phyloP scores from a whole-genome alignment of 441 rosid species.

The Adansonia rubrostipa region DNA sequence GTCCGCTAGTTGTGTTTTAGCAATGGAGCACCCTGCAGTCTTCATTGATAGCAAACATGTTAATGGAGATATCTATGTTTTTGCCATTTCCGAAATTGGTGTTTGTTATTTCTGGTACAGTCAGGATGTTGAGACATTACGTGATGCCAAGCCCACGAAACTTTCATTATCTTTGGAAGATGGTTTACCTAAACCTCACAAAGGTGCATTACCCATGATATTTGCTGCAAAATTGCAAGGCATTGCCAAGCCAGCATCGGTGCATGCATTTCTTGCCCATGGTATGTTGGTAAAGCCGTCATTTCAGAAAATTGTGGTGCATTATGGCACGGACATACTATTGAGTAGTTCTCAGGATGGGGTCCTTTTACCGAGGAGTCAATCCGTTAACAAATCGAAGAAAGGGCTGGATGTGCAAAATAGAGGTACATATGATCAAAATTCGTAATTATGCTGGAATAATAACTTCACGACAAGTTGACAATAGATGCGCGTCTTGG shows the following conservation, averaged over 20 bases:
- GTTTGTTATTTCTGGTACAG: constrained; percentile 90
- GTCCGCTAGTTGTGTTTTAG: constrained; percentile 89
- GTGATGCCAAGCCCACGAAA: constrained; percentile 67
- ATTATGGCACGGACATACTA: constrained; percentile 62
- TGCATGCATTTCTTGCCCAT: constrained; percentile 65
- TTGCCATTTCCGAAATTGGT: constrained; percentile 89
- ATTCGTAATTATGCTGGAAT: not conserved
- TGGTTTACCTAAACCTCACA: constrained; percentile 43
- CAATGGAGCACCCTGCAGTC: constrained; percentile 95
- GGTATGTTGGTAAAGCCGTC: constrained; percentile 80
- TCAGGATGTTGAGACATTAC: constrained; percentile 61
- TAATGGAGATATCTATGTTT: constrained; percentile 49
- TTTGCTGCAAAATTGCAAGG: constrained; percentile 88
- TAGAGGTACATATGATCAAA: constrained; percentile 49
- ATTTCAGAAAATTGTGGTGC: constrained; percentile 76
- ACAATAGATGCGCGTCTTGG: not conserved
- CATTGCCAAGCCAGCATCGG: constrained; percentile 54
- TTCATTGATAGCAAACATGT: constrained; percentile 68
- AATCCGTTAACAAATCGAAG: constrained; percentile 51
- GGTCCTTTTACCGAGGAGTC: constrained; percentile 67
- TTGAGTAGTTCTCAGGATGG: constrained; percentile 73
- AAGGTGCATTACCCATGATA: constrained; percentile 55
- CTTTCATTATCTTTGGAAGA: constrained; percentile 57
- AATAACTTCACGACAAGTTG: not conserved
- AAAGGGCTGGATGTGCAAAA: constrained; percentile 51